Percentiles rank a stretch among this genome's conserved stretches.
Conservation (phyloP, 139 green algal genomes). For the Monoraphidium neglectum region DNA sequence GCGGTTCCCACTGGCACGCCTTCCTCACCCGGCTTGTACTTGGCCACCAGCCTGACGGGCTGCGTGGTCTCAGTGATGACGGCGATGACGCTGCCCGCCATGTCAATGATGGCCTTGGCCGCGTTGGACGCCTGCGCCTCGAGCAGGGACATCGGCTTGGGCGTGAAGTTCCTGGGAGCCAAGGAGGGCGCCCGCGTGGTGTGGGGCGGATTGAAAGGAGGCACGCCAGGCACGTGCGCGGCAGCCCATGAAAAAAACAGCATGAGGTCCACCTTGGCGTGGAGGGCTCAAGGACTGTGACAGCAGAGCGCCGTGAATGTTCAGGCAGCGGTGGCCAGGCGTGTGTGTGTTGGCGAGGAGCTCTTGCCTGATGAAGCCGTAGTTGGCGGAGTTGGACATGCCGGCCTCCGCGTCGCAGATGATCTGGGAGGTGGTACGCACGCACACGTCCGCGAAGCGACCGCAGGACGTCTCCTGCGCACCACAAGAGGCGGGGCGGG, state of each 20-base stretch:
- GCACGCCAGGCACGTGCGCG: no score
- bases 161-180: constrained; percentile 51
- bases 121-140: constrained; percentile 42
- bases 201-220: no score
- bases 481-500: no score
- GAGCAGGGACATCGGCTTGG: constrained; percentile 49
- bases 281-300: no score
- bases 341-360: no score
- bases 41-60: constrained; percentile 52
- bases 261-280: no score
- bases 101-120: constrained; percentile 45
- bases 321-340: no score
- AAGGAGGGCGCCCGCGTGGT: no score
- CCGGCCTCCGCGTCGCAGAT: constrained; percentile 19
- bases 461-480: constrained; percentile 33
- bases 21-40: constrained; percentile 50
- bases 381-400: constrained; percentile 11
- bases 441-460: constrained; percentile 20
- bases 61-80: constrained; percentile 32
- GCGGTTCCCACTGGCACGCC: neutral
- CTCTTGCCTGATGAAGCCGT: constrained; percentile 2
- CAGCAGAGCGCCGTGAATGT: no score
- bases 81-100: constrained; percentile 19
- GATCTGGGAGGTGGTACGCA: constrained; percentile 8
- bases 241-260: no score